phyloP scores from a whole-genome alignment of 768 basidiomycete genomes.

The Boletellus emodensis region DNA sequence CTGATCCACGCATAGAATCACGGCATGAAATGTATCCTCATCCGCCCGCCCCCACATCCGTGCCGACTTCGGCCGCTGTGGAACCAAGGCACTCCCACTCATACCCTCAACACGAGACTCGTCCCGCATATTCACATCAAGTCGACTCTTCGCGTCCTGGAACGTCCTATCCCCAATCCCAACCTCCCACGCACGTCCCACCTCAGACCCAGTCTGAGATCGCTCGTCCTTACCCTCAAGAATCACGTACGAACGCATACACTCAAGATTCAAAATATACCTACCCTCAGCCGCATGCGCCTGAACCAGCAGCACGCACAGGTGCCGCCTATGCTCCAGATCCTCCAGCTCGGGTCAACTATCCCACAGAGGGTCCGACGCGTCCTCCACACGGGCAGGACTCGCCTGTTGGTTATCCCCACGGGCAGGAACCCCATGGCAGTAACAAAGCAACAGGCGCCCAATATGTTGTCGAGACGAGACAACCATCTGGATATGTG shows the following conservation, averaged over 20 bases:
- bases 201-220: constrained; percentile 15
- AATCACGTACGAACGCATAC: constrained; percentile 20
- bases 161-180: constrained; percentile 18
- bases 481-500: constrained; percentile 18
- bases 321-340: constrained; percentile 15
- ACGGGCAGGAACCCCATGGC: constrained; percentile 18
- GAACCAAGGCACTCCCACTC: constrained; percentile 22
- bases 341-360: constrained; percentile 11
- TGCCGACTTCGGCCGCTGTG: constrained; percentile 12
- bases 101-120: constrained; percentile 21
- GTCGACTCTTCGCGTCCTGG: constrained; percentile 17
- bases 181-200: constrained; percentile 8
- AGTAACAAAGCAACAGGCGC: constrained; percentile 4
- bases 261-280: constrained; percentile 22
- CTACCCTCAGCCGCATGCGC: constrained; percentile 18
- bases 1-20: constrained; percentile 23
- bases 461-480: constrained; percentile 16
- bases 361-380: constrained; percentile 13
- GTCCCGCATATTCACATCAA: constrained; percentile 18
- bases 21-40: constrained; percentile 26
- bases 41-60: constrained; percentile 9
- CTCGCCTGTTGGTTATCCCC: constrained; percentile 14
- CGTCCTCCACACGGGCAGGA: constrained; percentile 17
- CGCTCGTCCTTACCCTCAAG: constrained; percentile 16
- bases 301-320: constrained; percentile 16